These are phyloP conservation scores for Ophiostoma perfectum DNA, from an alignment of 2,329 filamentous ascomycete genomes.

Conservation along the genomic window DNA sequence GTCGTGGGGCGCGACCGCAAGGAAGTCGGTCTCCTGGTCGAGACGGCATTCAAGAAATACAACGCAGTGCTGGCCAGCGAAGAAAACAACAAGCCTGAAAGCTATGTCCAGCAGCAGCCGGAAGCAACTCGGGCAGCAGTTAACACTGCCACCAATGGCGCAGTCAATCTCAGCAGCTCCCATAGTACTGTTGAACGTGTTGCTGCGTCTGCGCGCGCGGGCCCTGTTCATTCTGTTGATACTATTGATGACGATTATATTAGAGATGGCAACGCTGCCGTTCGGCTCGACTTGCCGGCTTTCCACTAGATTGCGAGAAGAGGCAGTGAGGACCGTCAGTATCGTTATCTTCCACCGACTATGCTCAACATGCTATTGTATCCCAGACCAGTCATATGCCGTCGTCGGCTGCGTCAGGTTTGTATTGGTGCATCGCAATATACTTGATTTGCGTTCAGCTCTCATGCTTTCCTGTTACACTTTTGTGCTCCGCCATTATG, in stretches of 20 bases:
- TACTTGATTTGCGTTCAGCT: no score
- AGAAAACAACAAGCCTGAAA: slow-evolving; percentile 24
- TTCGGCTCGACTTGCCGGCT: slow-evolving; percentile 1
- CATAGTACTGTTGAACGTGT: neutral
- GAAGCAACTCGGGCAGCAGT: slow-evolving; percentile 12
- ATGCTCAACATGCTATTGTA: neutral
- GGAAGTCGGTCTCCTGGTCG: slow-evolving; percentile 41
- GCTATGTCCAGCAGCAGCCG: slow-evolving; percentile 21
- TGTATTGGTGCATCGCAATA: no score
- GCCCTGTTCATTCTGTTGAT: neutral
- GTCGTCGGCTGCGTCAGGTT: no score
- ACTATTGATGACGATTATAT: neutral
- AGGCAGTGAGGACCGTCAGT: no score
- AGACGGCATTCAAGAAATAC: slow-evolving; percentile 39
- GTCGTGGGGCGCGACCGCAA: slow-evolving; percentile 39
- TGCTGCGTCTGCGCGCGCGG: neutral
- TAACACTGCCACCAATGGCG: neutral
- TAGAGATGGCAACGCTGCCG: neutral
- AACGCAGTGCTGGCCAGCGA: slow-evolving; percentile 26
- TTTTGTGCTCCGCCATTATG: no score
- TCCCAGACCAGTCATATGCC: neutral
- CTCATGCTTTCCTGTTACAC: no score
- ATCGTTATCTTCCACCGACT: no score
- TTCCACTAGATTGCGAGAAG: neutral
- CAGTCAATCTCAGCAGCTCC: neutral